Evolutionary conservation across 2,329 filamentous ascomycete species (phyloP), one percentile per base, ranked within the genome.

Genomic region (Aspergillus sp.): DNA sequence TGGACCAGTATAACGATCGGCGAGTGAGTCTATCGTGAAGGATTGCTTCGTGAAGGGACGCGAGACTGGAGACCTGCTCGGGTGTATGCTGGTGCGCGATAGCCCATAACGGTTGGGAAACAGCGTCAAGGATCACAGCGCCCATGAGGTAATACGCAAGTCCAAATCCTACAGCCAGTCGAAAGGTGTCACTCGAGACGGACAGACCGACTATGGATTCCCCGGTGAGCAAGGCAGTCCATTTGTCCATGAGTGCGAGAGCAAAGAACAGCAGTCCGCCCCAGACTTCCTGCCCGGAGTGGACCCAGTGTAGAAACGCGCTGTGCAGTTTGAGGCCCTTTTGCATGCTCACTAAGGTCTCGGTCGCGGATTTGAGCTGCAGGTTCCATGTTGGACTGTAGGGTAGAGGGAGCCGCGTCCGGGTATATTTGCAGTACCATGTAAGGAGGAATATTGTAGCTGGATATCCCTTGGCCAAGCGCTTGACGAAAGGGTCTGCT

Each of bases 381-480:
- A 83, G 75, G 56, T 84, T 84, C 82, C 82, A 84, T 1, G 81
- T 81, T 3, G 82, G 81, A 59, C 79, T 83, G 64, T 79, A 84
- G 0, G 79, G 78, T 53, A 82, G 70, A 37, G 77, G 77, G 1
- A 74, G 76, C 63, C 77, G 76, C 37, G 76, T 74, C 67, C 59
- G 57, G 6, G 57, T 57, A 41, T 78, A 71, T 56, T 76, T 72
- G 63, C 79, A 79, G 61, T 82, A 82, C 79, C 81, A 81, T 52
- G 82, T 76, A 39, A 85, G 71, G 7, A 84, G 71, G 65, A 84
- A 84, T 27, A 81, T 72, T 4, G 81, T 82, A 0, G 79, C 77
- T 3, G 79, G 76, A 70, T 78, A 84, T 44, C 81, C 81, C 4
- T 73, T 70, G 7, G 80, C 79, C 50, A 85, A 72, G 41, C 77